Evolutionary conservation across 2,329 filamentous ascomycete species (phyloP), one percentile per base, ranked within the genome.

Genomic region (Apiospora saccharicola): DNA sequence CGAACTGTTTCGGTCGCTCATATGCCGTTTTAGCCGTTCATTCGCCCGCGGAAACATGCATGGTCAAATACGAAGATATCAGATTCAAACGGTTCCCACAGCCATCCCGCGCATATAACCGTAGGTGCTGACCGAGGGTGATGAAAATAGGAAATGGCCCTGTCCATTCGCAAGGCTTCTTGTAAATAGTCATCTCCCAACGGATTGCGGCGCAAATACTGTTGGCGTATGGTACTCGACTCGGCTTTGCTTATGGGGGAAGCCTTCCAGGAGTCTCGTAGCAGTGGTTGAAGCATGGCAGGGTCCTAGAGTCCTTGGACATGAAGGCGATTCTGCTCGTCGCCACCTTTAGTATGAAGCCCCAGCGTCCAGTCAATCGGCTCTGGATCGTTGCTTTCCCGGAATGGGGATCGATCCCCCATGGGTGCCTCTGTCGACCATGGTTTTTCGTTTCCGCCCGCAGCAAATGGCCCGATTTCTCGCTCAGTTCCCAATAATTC

Each of bases 21-120:
- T 19, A 22, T 64, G 57, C 57, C 57, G 57, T 41, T n/a, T 4
- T n/a, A 64, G 19, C 57, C 57, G 57, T 24, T n/a, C 2, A 13
- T 16, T 41, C 34, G 57, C 57, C 57, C 12, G 34, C 10, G 3
- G 5, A n/a, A 0, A 5, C 13, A 13, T 37, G 57, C 22, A 64
- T 41, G 34, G 57, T 12, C 57, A 64, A n/a, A n/a, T 64, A 64
- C 30, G 34, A 64, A 64, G 57, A 64, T 41, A 41, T 64, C 34
- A n/a, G 24, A 14, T 10, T 10, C 19, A 4, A 41, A 14, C 10
- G 19, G 34, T 64, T 41, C 34, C 34, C 19, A 14, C 57, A 41
- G 57, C 19, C 57, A n/a, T 2, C 30, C 30, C 34, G 57, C 57
- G 22, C 34, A 41, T n/a, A 64, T 41, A 64, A 41, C 57, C 57